Percentiles rank a stretch among this genome's conserved stretches.
These are phyloP conservation scores for Lentinula guzmanii DNA, from an alignment of 768 basidiomycete genomes.

Conservation along the genomic window DNA sequence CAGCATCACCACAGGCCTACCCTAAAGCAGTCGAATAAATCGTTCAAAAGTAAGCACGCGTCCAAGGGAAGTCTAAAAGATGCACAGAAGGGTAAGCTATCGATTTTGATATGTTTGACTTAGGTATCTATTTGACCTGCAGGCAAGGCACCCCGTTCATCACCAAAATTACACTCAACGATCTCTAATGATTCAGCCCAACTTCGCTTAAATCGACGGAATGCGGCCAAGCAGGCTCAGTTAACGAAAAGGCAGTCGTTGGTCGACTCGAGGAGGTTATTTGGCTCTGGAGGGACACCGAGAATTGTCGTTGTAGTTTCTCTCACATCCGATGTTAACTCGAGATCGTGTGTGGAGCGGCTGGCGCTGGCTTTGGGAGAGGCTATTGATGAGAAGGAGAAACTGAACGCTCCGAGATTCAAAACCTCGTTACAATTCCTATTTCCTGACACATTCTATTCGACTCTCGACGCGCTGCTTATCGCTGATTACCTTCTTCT, in stretches of 20 bases:
- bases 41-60: conserved; percentile 62
- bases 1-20: conserved; percentile 82
- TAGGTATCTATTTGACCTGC: conserved; percentile 4
- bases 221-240: conserved; percentile 82
- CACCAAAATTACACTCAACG: conserved; percentile 44
- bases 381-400: conserved; percentile 28
- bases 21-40: conserved; percentile 61
- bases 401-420: conserved; percentile 76
- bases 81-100: conserved; percentile 65
- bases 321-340: conserved; percentile 60
- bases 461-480: conserved; percentile 78
- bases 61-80: conserved; percentile 82
- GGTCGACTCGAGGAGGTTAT: conserved; percentile 68
- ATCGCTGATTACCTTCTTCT: conserved; percentile 90
- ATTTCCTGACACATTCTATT: conserved; percentile 72
- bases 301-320: conserved; percentile 87
- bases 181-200: conserved; percentile 52
- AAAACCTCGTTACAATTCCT: conserved; percentile 89
- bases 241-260: conserved; percentile 62
- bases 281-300: conserved; percentile 71
- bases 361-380: conserved; percentile 58
- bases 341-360: conserved; percentile 43
- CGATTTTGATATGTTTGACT: background rate
- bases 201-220: conserved; percentile 70
- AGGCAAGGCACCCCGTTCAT: conserved; percentile 56